Evolutionary conservation across 1,284 basidiomycete species (phyloP), one percentile per base, ranked within the genome.

Genomic region (Ceratobasidium sp.): DNA sequence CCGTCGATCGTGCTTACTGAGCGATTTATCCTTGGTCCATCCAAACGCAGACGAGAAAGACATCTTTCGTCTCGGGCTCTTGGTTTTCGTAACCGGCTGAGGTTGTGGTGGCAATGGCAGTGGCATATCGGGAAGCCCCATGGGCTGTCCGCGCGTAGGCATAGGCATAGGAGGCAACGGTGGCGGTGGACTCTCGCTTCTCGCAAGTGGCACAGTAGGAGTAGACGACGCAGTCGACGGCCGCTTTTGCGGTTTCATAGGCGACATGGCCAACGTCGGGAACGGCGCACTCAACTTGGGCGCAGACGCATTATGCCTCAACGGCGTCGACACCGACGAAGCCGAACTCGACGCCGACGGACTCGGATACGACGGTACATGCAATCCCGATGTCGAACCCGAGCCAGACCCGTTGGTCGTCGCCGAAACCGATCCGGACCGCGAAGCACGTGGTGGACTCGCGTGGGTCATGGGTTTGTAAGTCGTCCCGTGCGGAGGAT

Each of bases 371-470:
- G 36, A 43, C 55, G 32, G 64, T 67, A 52, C 62, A 53, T 65
- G 62, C 32, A 65, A 53, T 18, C 60, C 60, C 8, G 60, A 62
- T 39, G 39, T 48, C 36, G 60, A 57, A 32, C 53, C 53, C 26
- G 53, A 57, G 28, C 53, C 45, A 14, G 62, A 65, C 4, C 62
- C 62, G 34, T 53, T 65, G 28, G 62, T 65, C n/a, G 62, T 67
- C 36, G 64, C 64, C n/a, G 64, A 67, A 41, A 67, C 50, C 21
- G 64, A 67, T 41, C 64, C 64, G n/a, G 64, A 67, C n/a, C 64
- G 64, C 64, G 50, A 67, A 28, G 45, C 50, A 41, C 64, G 64
- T 36, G 64, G 64, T 28, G 64, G 64, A 34, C 26, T 50, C 9
- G 61, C 28, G 14, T 52, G 61, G 18, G 64, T 55, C 64, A 34